A percentile compares a stretch with the other conserved stretches of the same genome.
These are phyloP conservation scores for Xylaria nigripes DNA, from an alignment of 495 filamentous ascomycete species.

Conservation along the genomic window DNA sequence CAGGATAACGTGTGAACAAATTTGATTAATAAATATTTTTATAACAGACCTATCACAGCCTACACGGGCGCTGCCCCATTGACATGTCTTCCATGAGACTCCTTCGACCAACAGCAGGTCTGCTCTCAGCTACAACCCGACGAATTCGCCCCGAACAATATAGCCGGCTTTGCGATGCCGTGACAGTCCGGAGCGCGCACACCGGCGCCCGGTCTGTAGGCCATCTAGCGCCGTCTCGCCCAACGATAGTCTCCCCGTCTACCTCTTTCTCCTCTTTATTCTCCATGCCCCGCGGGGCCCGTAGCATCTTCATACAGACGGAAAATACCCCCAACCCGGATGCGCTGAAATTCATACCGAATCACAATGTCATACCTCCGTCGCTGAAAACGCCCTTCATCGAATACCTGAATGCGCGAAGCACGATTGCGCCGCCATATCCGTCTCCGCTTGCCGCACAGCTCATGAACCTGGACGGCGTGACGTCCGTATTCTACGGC, in stretches of 20 bases:
- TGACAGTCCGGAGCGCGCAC: slow-evolving; percentile 14
- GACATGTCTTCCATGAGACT: slow-evolving; percentile 21
- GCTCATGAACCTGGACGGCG: slow-evolving; percentile 83
- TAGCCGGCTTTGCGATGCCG: slow-evolving; percentile 16
- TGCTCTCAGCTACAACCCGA: slow-evolving; percentile 17
- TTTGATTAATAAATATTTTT: not conserved
- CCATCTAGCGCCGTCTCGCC: slow-evolving; percentile 21
- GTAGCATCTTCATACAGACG: slow-evolving; percentile 96
- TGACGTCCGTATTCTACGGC: slow-evolving; percentile 91
- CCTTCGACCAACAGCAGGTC: slow-evolving; percentile 18
- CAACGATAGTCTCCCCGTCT: slow-evolving; percentile 3
- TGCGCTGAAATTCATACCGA: slow-evolving; percentile 91
- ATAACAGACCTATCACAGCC: not conserved
- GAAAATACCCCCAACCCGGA: slow-evolving; percentile 86
- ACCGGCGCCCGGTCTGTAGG: slow-evolving; percentile 18
- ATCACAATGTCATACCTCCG: slow-evolving; percentile 69
- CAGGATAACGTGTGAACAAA: not conserved
- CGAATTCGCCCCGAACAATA: slow-evolving; percentile 14
- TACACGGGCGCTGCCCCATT: not conserved
- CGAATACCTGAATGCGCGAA: slow-evolving; percentile 83
- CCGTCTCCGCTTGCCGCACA: slow-evolving; percentile 89
- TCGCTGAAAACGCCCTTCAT: slow-evolving; percentile 65
- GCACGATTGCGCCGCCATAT: slow-evolving; percentile 79
- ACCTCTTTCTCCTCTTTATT: slow-evolving; percentile 6
- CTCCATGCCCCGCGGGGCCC: slow-evolving; percentile 36